A percentile compares a stretch with the other conserved stretches of the same genome.
phyloP scores from a whole-genome alignment of 2,329 filamentous ascomycete species.

The Cadophora luteo-olivacea region DNA sequence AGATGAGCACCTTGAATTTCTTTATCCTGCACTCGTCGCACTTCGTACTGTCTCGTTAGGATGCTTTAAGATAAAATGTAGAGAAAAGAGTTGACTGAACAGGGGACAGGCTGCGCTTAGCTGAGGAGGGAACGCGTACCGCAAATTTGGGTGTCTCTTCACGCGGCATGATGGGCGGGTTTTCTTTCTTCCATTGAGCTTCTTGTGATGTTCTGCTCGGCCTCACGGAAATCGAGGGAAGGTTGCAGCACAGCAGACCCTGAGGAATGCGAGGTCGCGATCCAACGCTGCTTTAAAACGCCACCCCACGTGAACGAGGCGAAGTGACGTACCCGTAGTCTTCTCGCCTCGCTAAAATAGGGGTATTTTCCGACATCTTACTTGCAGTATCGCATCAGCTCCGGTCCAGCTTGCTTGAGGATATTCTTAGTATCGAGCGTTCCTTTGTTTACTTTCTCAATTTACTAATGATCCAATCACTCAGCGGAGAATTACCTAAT shows the following conservation, averaged over 20 bases:
- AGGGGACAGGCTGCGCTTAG: not conserved
- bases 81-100: not conserved
- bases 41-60: constrained; percentile 7
- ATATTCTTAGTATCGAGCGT: not conserved
- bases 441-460: not conserved
- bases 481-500: too few relatives aligned
- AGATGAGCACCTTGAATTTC: constrained; percentile 10
- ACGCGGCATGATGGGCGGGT: not conserved
- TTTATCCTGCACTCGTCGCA: constrained; percentile 18
- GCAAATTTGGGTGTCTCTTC: constrained; percentile 12
- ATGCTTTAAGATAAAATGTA: not conserved
- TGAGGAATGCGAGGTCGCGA: not conserved
- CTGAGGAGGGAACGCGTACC: not conserved
- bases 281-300: not conserved
- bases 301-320: not conserved
- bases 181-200: not conserved
- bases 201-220: not conserved
- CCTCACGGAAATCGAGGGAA: not conserved
- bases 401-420: not conserved
- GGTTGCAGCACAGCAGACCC: not conserved
- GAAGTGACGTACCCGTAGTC: not conserved
- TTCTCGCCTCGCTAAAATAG: not conserved
- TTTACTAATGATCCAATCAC: too few relatives aligned
- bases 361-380: not conserved
- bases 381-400: not conserved